These are phyloP conservation scores for Pseudonitzschia delicatissima DNA, from an alignment of 108 stramenopile species.

Conservation along the genomic window DNA sequence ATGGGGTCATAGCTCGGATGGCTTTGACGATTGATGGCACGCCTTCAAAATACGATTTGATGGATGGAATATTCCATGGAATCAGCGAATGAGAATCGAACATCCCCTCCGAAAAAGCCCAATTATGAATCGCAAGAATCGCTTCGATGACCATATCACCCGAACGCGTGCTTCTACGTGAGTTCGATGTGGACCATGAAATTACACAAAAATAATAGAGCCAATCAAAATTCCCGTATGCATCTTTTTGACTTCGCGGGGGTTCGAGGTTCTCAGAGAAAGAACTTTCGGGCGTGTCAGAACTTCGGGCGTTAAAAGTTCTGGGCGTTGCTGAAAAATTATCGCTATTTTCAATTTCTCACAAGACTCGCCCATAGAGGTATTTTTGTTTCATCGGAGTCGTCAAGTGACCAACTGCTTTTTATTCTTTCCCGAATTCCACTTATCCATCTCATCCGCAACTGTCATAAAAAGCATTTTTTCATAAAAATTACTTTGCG, in stretches of 20 bases:
- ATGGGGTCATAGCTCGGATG: too few relatives aligned
- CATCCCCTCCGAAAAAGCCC: too few relatives aligned
- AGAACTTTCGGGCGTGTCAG: conserved; percentile 3
- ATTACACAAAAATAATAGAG: neutral
- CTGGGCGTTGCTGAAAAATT: neutral
- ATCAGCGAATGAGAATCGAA: too few relatives aligned
- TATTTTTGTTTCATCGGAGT: neutral
- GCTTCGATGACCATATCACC: too few relatives aligned
- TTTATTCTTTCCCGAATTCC: neutral
- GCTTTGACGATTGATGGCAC: too few relatives aligned
- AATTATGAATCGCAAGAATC: too few relatives aligned
- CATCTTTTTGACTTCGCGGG: neutral
- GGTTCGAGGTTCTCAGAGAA: conserved; percentile 3
- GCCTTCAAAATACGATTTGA: too few relatives aligned
- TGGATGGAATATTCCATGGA: too few relatives aligned
- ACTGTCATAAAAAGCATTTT: neutral
- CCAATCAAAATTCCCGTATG: conserved; percentile 3
- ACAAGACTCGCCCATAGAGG: neutral
- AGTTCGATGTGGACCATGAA: too few relatives aligned
- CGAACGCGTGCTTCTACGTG: too few relatives aligned
- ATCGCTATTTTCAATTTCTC: neutral
- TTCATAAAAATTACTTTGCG: too few relatives aligned
- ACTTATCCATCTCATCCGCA: neutral
- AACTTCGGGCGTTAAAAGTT: neutral
- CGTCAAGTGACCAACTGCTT: neutral